A percentile compares a stretch with the other conserved stretches of the same genome.
These are phyloP conservation scores for Flagelloscypha sp. DNA, from an alignment of 768 basidiomycete species.

Conservation along the genomic window DNA sequence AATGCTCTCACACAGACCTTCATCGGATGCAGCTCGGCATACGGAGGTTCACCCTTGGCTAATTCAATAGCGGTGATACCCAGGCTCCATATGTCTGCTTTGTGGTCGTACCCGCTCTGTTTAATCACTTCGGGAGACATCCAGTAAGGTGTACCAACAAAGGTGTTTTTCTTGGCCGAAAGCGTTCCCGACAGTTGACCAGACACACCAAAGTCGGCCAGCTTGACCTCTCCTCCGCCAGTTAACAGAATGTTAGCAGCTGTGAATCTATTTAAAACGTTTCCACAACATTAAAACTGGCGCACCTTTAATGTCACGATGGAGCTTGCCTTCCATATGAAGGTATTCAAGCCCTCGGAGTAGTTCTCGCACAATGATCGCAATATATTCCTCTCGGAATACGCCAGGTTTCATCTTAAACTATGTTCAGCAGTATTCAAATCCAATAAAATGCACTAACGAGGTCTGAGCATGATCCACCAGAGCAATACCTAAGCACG, in stretches of 20 bases:
- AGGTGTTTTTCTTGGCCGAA: conserved; percentile 95
- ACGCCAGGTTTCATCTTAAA: conserved; percentile 95
- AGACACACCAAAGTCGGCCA: conserved; percentile 98
- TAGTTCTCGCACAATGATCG: conserved; percentile 90
- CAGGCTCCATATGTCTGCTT: conserved; percentile 98
- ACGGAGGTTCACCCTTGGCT: conserved; percentile 96
- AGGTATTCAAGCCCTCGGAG: conserved; percentile 91
- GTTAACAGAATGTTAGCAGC: conserved; percentile 93
- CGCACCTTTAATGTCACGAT: conserved; percentile 97
- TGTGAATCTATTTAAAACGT: conserved; percentile 21
- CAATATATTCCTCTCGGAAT: conserved; percentile 97
- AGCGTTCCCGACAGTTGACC: conserved; percentile 92
- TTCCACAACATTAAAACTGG: neutral
- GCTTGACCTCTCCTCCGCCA: conserved; percentile 89
- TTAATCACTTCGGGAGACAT: conserved; percentile 99
- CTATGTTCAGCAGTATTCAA: conserved; percentile 6
- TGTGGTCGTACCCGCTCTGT: conserved; percentile 98
- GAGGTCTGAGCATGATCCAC: conserved; percentile 95
- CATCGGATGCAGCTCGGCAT: conserved; percentile 98
- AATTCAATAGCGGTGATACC: conserved; percentile 97
- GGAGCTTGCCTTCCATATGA: conserved; percentile 92
- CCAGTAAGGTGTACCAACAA: conserved; percentile 98
- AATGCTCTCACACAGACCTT: conserved; percentile 49
- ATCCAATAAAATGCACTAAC: conserved; percentile 35
- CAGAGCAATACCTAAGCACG: conserved; percentile 78